Evolutionary conservation across 2,329 filamentous ascomycete species (phyloP), one percentile per base, ranked within the genome.

Genomic region (Aspergillus brasiliensis): DNA sequence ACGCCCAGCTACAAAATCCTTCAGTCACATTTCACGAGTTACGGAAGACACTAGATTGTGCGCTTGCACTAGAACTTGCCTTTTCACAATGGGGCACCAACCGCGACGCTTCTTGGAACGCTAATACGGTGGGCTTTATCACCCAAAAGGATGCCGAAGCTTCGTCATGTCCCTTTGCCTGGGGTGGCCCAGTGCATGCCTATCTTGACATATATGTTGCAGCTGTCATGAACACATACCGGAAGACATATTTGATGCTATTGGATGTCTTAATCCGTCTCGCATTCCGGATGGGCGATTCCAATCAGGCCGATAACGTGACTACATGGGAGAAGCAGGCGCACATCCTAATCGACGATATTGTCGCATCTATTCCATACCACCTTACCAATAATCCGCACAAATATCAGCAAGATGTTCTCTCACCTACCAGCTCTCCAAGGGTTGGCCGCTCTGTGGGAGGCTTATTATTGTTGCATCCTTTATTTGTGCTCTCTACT

Each of bases 121-220:
- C 34, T 38, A 8, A 38, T 38, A 38, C 10, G 8, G 10, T 38
- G 25, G 25, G 25, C 34, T 38, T n/a, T 38, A 11, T n/a, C 5
- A 38, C 5, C 34, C 34, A 38, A 4, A 5, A 38, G 15, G 34
- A 25, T 25, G 25, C 25, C 25, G 25, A 25, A 25, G 25, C 25
- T 25, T 38, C 34, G 4, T 13, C 10, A 13, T 38, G 34, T 38
- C 34, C 34, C 34, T 38, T 13, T n/a, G 10, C 10, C 5, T n/a
- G 34, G 10, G 10, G 10, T 8, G 34, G 34, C 15, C 34, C 34
- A 5, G 34, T 38, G 8, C n/a, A 55, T 44, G 25, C 52, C 21
- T 55, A 46, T 21, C 27, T 46, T 19, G 52, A 55, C 25, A 10
- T 55, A 8, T 55, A 55, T 25, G 52, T 55, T 10, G 52, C 37